These are phyloP conservation scores for Echinosophora koreensis DNA, from an alignment of 306 rosid genomes.

Conservation along the genomic window DNA sequence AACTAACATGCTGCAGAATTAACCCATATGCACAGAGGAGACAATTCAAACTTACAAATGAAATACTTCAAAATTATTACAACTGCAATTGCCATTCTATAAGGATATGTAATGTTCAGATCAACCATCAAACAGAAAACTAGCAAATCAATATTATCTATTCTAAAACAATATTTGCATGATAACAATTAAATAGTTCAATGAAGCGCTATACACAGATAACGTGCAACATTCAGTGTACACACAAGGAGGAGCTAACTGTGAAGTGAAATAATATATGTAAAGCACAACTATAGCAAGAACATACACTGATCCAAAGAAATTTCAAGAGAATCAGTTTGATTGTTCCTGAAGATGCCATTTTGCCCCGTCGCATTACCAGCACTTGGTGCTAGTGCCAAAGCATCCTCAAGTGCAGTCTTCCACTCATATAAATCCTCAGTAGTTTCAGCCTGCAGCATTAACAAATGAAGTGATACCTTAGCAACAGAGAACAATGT, in stretches of 20 bases:
- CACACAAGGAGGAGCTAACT: slow-evolving; percentile 38
- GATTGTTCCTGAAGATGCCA: slow-evolving; percentile 75
- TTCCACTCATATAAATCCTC: slow-evolving; percentile 97
- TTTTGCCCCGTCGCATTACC: slow-evolving; percentile 65
- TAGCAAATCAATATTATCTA: not conserved
- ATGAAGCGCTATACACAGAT: slow-evolving; percentile 29
- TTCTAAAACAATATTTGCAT: slow-evolving; percentile 33
- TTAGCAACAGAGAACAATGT: slow-evolving; percentile 41
- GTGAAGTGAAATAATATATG: slow-evolving; percentile 48
- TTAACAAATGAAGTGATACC: slow-evolving; percentile 41
- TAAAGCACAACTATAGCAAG: slow-evolving; percentile 54
- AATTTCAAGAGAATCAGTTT: slow-evolving; percentile 69
- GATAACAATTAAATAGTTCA: slow-evolving; percentile 24
- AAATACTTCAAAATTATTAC: slow-evolving; percentile 23
- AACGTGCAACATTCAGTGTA: slow-evolving; percentile 20
- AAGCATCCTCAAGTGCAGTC: slow-evolving; percentile 88
- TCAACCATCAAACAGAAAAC: slow-evolving; percentile 35
- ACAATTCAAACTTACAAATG: slow-evolving; percentile 22
- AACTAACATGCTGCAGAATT: slow-evolving; percentile 2
- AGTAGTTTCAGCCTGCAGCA: slow-evolving; percentile 84
- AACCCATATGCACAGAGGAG: slow-evolving; percentile 35
- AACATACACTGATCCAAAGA: slow-evolving; percentile 74
- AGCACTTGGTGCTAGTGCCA: slow-evolving; percentile 83
- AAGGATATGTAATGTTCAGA: slow-evolving; percentile 9
- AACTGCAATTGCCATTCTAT: slow-evolving; percentile 26